Evolutionary conservation across 148 eudicot genomes (phyloP).

Genomic region (Linanthus parryae): DNA sequence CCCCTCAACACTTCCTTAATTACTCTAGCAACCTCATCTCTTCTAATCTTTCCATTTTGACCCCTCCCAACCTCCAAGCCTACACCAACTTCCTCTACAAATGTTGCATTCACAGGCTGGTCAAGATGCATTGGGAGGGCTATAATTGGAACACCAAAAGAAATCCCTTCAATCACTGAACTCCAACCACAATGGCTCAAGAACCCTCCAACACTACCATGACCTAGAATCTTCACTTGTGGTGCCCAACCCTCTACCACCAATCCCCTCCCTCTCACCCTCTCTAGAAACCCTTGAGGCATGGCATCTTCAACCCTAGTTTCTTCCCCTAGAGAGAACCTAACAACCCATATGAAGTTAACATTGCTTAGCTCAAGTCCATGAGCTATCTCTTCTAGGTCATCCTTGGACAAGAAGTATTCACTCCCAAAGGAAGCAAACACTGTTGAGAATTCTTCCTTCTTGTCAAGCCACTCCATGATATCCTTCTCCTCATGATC

Average conservation of each 20-base stretch:
- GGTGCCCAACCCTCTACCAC: not conserved
- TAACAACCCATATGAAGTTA: constrained; percentile 2
- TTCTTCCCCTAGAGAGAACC: not conserved
- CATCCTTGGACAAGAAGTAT: not conserved
- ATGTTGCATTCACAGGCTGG: not conserved
- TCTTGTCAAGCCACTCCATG: not conserved
- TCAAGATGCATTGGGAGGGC: not conserved
- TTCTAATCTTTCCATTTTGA: not conserved
- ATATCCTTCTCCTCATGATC: not conserved
- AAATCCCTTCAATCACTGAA: no score
- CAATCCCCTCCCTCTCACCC: not conserved
- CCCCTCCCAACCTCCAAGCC: not conserved
- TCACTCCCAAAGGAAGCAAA: constrained; percentile 3
- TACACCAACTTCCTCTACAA: not conserved
- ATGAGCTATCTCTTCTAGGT: not conserved
- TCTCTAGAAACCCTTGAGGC: not conserved
- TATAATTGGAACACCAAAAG: constrained; percentile 2
- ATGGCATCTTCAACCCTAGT: not conserved
- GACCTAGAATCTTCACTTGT: not conserved
- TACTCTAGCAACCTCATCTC: constrained; percentile 1
- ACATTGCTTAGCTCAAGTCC: not conserved
- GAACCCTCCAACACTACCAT: not conserved
- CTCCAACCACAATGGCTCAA: constrained; percentile 2
- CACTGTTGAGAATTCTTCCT: not conserved
- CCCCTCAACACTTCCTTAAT: not conserved